Percentiles rank a stretch among this genome's conserved stretches.
phyloP scores from a whole-genome alignment of 371 early-diverging fungal genomes.

The Umbelopsis sp. region DNA sequence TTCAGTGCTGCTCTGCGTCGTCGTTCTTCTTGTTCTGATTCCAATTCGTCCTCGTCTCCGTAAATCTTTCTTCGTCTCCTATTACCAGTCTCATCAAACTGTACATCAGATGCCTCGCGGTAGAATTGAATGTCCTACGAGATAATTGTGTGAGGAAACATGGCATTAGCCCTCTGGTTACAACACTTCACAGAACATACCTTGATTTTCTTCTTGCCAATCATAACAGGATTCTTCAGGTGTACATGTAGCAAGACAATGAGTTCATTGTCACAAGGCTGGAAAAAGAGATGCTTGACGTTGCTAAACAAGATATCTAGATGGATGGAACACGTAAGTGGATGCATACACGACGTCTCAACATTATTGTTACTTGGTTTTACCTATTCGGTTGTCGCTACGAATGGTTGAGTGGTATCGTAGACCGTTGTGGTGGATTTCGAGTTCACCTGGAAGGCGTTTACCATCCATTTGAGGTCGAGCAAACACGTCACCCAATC shows the following conservation, averaged over 20 bases:
- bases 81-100: slow-evolving; percentile 98
- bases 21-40: slow-evolving; percentile 94
- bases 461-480: slow-evolving; percentile 88
- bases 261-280: slow-evolving; percentile 97
- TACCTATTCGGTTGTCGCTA: slow-evolving; percentile 81
- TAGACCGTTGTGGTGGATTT: slow-evolving; percentile 94
- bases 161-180: background rate
- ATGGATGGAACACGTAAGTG: background rate
- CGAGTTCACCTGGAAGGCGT: slow-evolving; percentile 89
- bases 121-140: slow-evolving; percentile 97
- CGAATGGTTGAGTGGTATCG: slow-evolving; percentile 85
- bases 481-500: slow-evolving; percentile 88
- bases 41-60: slow-evolving; percentile 97
- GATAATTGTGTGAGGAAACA: background rate
- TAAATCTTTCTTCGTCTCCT: slow-evolving; percentile 89
- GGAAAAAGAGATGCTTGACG: slow-evolving; percentile 98
- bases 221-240: slow-evolving; percentile 95
- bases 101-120: slow-evolving; percentile 94
- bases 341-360: slow-evolving; percentile 1
- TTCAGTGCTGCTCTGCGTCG: slow-evolving; percentile 87
- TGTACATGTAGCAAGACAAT: slow-evolving; percentile 96
- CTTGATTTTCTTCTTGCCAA: slow-evolving; percentile 97
- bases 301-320: slow-evolving; percentile 95
- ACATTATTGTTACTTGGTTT: slow-evolving; percentile 23
- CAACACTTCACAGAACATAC: slow-evolving; percentile 27